A percentile compares a stretch with the other conserved stretches of the same genome.
Conservation (phyloP, 2,329 filamentous ascomycete species). For the Fusarium papillatum region DNA sequence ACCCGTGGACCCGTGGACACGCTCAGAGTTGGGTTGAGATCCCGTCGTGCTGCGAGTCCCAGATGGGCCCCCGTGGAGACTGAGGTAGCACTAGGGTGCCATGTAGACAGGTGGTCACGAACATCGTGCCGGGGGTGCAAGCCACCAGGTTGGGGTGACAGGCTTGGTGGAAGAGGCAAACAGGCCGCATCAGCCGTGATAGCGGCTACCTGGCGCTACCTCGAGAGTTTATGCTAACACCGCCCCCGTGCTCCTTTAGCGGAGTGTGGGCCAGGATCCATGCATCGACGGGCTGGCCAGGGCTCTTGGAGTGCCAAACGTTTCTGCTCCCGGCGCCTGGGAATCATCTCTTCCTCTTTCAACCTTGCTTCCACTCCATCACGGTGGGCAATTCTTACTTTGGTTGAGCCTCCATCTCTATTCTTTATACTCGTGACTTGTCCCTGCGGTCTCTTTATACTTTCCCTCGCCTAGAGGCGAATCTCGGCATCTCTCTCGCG, state of each 20-base stretch:
- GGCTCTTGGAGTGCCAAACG: constrained; percentile 53
- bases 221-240: constrained; percentile 41
- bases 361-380: constrained; percentile 50
- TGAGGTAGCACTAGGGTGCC: constrained; percentile 50
- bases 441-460: neutral
- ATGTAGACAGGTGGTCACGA: constrained; percentile 50
- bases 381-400: constrained; percentile 44
- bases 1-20: constrained; percentile 46
- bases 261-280: constrained; percentile 38
- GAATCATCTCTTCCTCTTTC: constrained; percentile 52
- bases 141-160: neutral
- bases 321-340: constrained; percentile 54
- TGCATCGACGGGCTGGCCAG: constrained; percentile 50
- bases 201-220: constrained; percentile 45
- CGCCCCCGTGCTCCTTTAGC: constrained; percentile 53
- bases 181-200: constrained; percentile 22
- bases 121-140: constrained; percentile 21
- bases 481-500: constrained; percentile 13
- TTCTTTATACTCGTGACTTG: constrained; percentile 6
- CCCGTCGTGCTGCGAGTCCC: constrained; percentile 55
- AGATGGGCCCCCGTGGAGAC: constrained; percentile 54
- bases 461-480: constrained; percentile 11
- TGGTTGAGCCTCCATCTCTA: constrained; percentile 37
- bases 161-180: neutral
- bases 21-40: constrained; percentile 54